Evolutionary conservation across 306 rosid genomes (phyloP), one percentile per base, ranked within the genome.

Genomic region (Betula pendula): DNA sequence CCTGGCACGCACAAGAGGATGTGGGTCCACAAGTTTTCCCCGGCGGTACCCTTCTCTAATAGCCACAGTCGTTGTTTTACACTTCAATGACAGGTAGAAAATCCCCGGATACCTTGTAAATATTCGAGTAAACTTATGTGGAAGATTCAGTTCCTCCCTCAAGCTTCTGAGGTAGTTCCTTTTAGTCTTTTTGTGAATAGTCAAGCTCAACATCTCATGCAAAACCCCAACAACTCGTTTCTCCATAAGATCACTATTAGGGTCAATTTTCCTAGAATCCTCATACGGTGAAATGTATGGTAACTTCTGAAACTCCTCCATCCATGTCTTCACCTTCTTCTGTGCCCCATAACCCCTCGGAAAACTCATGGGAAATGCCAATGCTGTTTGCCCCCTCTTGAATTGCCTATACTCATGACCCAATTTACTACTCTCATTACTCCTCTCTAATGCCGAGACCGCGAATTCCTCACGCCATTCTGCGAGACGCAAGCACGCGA

Each of bases 221-320:
- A 95, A 78, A 82, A 95, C 90, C 49, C 98, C 97, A 74, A 95
- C 98, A 2, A 88, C 89, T 44, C 97, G 85, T 75, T 95, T 95
- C 88, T 95, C 98, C 98, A 95, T 95, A 55, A 95, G 89, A 56
- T 95, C 98, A 80, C 97, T 92, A 15, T 74, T 81, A 1, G 97
- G 97, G 72, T 90, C 97, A 70, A 95, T 85, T 10, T 76, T 87
- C 20, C 79, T 74, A 1, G 90, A 87, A 79, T 90, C 89, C 73
- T 74, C 92, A 48, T 92, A 95, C 0, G 98, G 98, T 4, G 97
- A 90, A 43, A 92, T 75, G 65, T 92, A 95, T 5, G 98, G 98
- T 42, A 95, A 73, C 79, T 92, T 90, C 44, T 92, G 96, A 81
- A 92, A 95, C 85, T 90, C 97, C 63, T 89, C 97, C 97, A 95